Conservation (phyloP, 2,329 filamentous ascomycete species). For the Epicoccum sorghinum region DNA sequence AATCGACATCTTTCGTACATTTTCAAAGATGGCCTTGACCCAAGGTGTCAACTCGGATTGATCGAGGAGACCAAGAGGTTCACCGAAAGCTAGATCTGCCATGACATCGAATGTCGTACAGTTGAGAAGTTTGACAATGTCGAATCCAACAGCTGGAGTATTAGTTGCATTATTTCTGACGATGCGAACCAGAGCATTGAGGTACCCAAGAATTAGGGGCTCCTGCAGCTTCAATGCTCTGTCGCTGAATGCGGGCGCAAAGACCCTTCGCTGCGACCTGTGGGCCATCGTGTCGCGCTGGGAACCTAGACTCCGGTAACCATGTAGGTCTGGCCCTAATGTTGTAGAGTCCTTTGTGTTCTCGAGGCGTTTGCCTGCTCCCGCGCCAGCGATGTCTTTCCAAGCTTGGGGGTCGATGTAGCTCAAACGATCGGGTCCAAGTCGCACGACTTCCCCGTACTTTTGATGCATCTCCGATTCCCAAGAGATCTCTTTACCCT, state of each 20-base stretch:
- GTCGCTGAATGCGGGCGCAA: not conserved
- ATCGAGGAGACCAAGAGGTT: constrained; percentile 38
- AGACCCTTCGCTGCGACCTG: not conserved
- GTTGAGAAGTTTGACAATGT: constrained; percentile 42
- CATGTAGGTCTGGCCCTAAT: not conserved
- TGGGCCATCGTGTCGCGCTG: not conserved
- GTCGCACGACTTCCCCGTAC: constrained; percentile 18
- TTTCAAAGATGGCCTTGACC: constrained; percentile 30
- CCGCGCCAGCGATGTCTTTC: constrained; percentile 8
- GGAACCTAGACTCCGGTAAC: not conserved
- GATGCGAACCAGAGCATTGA: not conserved
- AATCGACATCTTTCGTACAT: not conserved
- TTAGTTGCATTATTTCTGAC: constrained; percentile 5
- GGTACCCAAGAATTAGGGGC: not conserved
- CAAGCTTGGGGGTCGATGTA: constrained; percentile 11
- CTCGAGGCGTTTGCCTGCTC: not conserved
- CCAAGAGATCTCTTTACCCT: too few species aligned
- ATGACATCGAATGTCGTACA: constrained; percentile 28
- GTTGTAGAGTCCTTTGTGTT: not conserved
- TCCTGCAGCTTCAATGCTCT: not conserved
- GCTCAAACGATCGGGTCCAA: constrained; percentile 15
- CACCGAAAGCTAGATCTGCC: constrained; percentile 43
- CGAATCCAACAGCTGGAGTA: not conserved
- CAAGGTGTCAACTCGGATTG: constrained; percentile 39
- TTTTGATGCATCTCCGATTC: constrained; percentile 1